Base-by-base conservation (phyloP, 345 rosid genomes). In the Linum usitatissimum region DNA sequence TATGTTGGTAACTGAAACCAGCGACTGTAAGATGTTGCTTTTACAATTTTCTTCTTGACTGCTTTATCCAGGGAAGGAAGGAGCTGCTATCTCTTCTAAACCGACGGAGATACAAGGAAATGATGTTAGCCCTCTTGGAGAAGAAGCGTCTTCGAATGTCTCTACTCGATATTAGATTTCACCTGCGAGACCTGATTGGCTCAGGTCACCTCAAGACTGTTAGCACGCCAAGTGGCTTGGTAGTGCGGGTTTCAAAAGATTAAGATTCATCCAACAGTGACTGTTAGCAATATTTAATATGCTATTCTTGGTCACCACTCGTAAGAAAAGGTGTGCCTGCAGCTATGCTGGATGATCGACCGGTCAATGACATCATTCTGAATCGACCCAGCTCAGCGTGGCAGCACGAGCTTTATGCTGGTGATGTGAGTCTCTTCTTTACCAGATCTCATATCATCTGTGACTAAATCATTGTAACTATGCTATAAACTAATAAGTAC, bases 91-190 rank as follows among this genome's bases (percentile, higher is more conserved):
- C 91, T 36, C 70, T 89, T 66, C 64, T 93, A 49, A 80, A 81
- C 70, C 88, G 96, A 30, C 78, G 76, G 75, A 86, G 81, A 71
- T 89, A 87, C 72, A 87, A 84, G 80, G 99, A 93, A 79, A 90
- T 90, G 94, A 79, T 87, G 88, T 63, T 93, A 86, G 80, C 91
- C 2, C 34, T 76, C 68, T 75, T 93, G 66, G 97, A 93, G 78
- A 93, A 87, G 80, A 93, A 79, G 81, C 78, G 78, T 39, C 96
- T 93, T 59, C 82, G 94, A 48, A 66, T 64, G 18, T 87, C 97
- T 59, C 87, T 77, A n/a, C 82, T 93, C 48, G 97, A 90, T 72
- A 82, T 90, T 71, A 90, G 99, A 71, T 93, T 90, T 79, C 99
- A 90, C 78, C 79, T 90, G 31, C 88, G 97, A 45, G 99, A 93